Base-by-base conservation (phyloP, 139 green algal species). In the Chlorella sp. region DNA sequence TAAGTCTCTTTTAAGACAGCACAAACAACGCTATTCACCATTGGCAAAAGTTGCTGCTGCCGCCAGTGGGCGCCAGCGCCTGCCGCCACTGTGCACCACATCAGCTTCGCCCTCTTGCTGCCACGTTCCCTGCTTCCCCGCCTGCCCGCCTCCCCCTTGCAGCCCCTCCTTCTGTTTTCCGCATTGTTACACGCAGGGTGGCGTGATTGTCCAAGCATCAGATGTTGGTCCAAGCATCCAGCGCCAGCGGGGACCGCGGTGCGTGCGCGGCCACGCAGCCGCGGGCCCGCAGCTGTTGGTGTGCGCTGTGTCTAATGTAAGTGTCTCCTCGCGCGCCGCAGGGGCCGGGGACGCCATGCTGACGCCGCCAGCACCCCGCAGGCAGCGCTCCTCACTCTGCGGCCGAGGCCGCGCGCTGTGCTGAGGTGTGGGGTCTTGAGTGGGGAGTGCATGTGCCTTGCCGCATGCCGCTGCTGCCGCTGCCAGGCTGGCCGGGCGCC, bases 101-200 rank as follows among this genome's bases (percentile, higher is more conserved):
- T 11, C 26, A 39, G 30, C 1, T 4, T 14, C 36, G 37, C 4
- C 0, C 71, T 37, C 71, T 37, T n/a, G 71, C 32, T 78, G 68
- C 68, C 14, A 5, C 22, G 32, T 37, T 19, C 75, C 40, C 34
- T 53, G n/a, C 14, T 12, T 53, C 1, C 19, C 16, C 34, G 2
- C 75, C 75, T 81, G 75, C 75, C 36, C 21, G n/a, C 73, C 75
- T 42, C n/a, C 1, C 75, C 2, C 75, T 32, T n/a, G n/a, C n/a
- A 32, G 75, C 40, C 48, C 48, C 48, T 57, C 48, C n/a, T n/a
- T 57, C 48, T 9, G 48, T 86, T 86, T 86, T 86, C 82, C 82
- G 37, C 60, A 16, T 60, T 86, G 36, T 73, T 86, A 75, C 57
- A 81, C 75, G 37, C 75, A 16, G 71, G 3, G 4, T 0, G 32